These are phyloP conservation scores for Polytrichum formosum DNA, from an alignment of 225 moss, liverwort and hornwort species.

Conservation along the genomic window DNA sequence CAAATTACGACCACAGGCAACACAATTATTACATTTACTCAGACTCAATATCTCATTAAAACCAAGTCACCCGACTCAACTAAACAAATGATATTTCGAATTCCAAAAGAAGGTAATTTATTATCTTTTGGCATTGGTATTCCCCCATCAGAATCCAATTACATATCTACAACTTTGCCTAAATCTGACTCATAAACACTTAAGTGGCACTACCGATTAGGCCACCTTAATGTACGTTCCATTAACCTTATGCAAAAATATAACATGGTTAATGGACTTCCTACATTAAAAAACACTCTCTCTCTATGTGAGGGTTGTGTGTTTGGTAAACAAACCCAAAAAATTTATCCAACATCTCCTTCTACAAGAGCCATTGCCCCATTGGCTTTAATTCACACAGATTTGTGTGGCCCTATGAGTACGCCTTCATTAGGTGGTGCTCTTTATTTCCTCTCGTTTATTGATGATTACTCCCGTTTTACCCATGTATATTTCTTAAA, in stretches of 20 bases:
- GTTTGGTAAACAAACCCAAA: not conserved
- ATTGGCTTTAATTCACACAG: not conserved
- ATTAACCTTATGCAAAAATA: too few species aligned
- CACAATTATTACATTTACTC: not conserved
- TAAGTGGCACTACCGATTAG: not conserved
- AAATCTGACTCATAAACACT: not conserved
- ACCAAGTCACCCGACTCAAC: not conserved
- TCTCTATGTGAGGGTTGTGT: not conserved
- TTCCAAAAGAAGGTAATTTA: not conserved
- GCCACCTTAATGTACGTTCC: not conserved
- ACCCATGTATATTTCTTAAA: too few species aligned
- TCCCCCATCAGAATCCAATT: not conserved
- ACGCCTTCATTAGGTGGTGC: not conserved
- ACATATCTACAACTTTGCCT: not conserved
- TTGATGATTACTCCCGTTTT: too few species aligned
- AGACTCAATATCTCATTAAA: not conserved
- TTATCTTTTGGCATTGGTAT: conserved; percentile 4
- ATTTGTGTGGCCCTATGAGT: not conserved
- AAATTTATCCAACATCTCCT: not conserved
- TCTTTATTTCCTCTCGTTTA: not conserved
- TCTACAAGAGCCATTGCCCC: not conserved
- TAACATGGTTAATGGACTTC: not conserved
- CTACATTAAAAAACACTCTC: not conserved
- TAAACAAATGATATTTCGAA: not conserved
- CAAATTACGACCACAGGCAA: not conserved